Conservation (phyloP, 176 grass and related monocot species). For the Pharus latifolius region DNA sequence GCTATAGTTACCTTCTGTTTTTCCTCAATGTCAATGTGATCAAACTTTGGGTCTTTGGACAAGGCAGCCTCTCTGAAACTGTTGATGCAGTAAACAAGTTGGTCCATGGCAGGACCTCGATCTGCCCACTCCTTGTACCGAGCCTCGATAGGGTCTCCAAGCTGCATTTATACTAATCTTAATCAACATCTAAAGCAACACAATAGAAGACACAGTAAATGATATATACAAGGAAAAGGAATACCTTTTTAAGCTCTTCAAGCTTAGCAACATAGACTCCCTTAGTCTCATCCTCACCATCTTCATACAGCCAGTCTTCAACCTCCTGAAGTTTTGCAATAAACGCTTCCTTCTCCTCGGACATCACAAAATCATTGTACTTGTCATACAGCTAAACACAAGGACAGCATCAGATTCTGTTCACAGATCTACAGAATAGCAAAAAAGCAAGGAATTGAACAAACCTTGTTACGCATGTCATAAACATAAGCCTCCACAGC, state of each 20-base stretch:
- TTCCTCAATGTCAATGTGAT: constrained; percentile 77
- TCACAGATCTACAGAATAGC: not conserved
- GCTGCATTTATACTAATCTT: constrained; percentile 14
- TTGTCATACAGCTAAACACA: constrained; percentile 68
- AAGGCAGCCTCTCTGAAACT: constrained; percentile 82
- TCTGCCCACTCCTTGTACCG: constrained; percentile 72
- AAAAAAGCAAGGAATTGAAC: not conserved
- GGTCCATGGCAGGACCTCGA: constrained; percentile 48
- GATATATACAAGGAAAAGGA: not conserved
- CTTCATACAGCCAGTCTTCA: constrained; percentile 98
- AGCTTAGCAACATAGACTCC: constrained; percentile 93
- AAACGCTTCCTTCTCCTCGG: constrained; percentile 61
- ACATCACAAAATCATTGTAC: constrained; percentile 56
- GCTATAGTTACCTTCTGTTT: constrained; percentile 99
- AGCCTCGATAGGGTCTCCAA: constrained; percentile 58
- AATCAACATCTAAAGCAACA: not conserved
- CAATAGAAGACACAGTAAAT: not conserved
- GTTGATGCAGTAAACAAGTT: constrained; percentile 67
- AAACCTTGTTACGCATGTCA: constrained; percentile 96
- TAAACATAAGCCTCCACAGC: constrained; percentile 96
- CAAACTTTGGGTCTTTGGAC: constrained; percentile 73
- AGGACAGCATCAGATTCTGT: constrained; percentile 14
- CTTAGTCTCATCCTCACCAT: constrained; percentile 96
- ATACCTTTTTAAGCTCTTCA: constrained; percentile 77
- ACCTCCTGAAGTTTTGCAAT: constrained; percentile 72